Evolutionary conservation across 176 grass and related monocot species (phyloP).

Genomic region (Hordeum marinum): DNA sequence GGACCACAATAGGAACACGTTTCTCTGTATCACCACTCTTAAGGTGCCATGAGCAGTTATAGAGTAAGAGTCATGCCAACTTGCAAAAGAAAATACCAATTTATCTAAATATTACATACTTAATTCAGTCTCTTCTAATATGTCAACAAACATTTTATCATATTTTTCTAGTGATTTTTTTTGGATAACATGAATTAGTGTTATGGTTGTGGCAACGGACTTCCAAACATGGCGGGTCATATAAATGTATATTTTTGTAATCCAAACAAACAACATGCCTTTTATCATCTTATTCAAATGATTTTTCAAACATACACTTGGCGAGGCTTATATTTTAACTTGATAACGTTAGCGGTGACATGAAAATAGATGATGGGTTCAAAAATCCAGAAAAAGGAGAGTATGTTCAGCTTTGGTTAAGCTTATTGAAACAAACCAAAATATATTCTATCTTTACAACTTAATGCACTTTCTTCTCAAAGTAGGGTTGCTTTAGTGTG

Average conservation of each 20-base stretch:
- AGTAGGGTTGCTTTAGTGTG: background rate
- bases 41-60: too few relatives aligned
- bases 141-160: background rate
- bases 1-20: accelerated
- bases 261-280: background rate
- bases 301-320: background rate
- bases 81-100: background rate
- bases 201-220: background rate
- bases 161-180: background rate
- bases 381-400: background rate
- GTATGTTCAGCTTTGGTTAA: background rate
- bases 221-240: too few relatives aligned
- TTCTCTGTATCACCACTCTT: too few relatives aligned
- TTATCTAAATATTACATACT: background rate
- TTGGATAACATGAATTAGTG: background rate
- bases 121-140: background rate
- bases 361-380: background rate
- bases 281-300: background rate
- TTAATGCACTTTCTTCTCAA: background rate
- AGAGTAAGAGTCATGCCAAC: too few relatives aligned
- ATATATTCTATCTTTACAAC: background rate
- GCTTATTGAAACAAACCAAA: background rate
- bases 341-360: background rate
- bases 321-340: background rate
- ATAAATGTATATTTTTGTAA: background rate